phyloP scores from a whole-genome alignment of 257 asterid genomes.

The Penstemon eatonii region DNA sequence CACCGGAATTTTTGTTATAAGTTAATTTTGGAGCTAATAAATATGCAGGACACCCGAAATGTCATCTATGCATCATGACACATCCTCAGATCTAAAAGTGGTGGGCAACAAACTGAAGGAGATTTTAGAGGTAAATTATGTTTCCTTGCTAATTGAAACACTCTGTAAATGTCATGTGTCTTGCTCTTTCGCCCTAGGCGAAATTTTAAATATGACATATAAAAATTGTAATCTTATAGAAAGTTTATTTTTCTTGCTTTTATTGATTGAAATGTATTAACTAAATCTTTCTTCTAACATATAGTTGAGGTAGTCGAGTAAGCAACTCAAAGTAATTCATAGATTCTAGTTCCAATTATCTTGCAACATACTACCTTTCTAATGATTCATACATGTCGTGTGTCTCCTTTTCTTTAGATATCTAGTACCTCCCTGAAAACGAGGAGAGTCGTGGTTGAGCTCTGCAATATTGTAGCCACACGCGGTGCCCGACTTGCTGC shows the following conservation, averaged over 20 bases:
- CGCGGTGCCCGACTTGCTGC: slow-evolving; percentile 92
- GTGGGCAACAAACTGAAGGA: slow-evolving; percentile 64
- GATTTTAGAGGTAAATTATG: slow-evolving; percentile 55
- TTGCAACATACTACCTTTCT: no score
- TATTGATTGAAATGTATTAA: no score
- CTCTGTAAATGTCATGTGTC: no score
- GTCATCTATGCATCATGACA: slow-evolving; percentile 86
- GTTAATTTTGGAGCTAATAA: background rate
- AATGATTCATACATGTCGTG: background rate
- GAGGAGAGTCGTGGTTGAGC: slow-evolving; percentile 54
- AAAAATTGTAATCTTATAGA: no score
- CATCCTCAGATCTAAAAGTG: slow-evolving; percentile 61
- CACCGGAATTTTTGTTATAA: background rate
- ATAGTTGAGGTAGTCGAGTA: no score
- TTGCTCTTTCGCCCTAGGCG: no score
- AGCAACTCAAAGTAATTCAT: no score
- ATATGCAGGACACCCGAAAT: slow-evolving; percentile 76
- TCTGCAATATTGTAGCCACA: slow-evolving; percentile 61
- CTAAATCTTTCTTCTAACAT: no score
- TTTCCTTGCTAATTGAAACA: background rate
- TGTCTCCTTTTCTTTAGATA: slow-evolving; percentile 41
- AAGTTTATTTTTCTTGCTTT: no score
- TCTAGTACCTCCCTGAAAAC: slow-evolving; percentile 57
- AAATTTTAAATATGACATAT: no score
- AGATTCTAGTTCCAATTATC: no score